phyloP scores from a whole-genome alignment of 2,329 filamentous ascomycete genomes.

The Colletotrichum filicis region DNA sequence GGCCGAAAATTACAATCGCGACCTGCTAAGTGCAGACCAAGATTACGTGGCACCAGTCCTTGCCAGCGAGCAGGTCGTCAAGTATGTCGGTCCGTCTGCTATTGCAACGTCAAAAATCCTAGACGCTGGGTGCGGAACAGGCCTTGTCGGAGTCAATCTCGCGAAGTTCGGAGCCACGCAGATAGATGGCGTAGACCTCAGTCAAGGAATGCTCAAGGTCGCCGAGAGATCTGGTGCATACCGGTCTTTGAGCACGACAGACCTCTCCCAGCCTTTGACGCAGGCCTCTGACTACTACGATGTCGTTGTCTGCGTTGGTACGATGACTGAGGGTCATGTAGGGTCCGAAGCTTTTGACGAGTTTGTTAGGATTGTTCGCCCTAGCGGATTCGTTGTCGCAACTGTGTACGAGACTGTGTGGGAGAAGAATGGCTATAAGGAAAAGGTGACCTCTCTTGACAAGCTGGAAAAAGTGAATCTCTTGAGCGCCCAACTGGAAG shows the following conservation, averaged over 20 bases:
- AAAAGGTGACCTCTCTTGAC: neutral
- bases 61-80: neutral
- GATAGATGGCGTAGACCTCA: neutral
- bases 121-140: neutral
- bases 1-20: neutral
- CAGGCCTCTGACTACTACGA: neutral
- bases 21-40: neutral
- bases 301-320: neutral
- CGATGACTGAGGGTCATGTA: neutral
- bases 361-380: neutral
- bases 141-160: neutral
- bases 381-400: neutral
- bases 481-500: neutral
- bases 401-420: neutral
- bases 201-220: neutral
- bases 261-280: neutral
- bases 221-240: neutral
- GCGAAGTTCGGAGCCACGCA: neutral
- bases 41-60: neutral
- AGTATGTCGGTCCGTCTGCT: neutral
- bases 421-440: neutral
- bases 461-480: neutral
- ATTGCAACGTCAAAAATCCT: neutral
- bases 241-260: neutral
- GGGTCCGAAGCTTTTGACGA: neutral